phyloP scores from a whole-genome alignment of 768 basidiomycete genomes.

The Nidularia pulvinata region DNA sequence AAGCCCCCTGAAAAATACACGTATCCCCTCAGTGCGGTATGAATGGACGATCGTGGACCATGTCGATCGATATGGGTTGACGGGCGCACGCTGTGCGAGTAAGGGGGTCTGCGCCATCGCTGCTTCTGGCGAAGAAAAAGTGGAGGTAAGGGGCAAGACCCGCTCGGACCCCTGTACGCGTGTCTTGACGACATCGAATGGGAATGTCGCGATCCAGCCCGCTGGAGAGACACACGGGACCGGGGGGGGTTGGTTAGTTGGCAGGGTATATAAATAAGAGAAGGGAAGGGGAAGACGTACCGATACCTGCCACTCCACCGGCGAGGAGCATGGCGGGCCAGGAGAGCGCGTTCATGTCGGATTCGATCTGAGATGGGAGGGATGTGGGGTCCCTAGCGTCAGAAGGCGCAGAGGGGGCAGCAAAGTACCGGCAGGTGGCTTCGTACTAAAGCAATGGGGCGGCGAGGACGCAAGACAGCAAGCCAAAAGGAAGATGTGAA shows the following conservation, averaged over 20 bases:
- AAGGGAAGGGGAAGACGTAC: slow-evolving; percentile 16
- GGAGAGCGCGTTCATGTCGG: slow-evolving; percentile 11
- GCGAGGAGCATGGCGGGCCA: slow-evolving; percentile 69
- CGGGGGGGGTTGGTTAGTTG: background rate
- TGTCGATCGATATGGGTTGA: slow-evolving; percentile 60
- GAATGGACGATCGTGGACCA: slow-evolving; percentile 58
- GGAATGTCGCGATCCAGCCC: slow-evolving; percentile 85
- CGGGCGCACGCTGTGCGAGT: no score
- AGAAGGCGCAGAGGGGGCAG: slow-evolving; percentile 11
- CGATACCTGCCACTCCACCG: slow-evolving; percentile 74
- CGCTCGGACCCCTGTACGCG: slow-evolving; percentile 66
- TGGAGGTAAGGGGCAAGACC: slow-evolving; percentile 1
- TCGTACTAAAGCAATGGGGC: slow-evolving; percentile 45
- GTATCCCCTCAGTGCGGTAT: slow-evolving; percentile 61
- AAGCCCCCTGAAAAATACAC: slow-evolving; percentile 78
- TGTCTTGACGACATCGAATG: slow-evolving; percentile 90
- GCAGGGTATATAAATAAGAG: background rate
- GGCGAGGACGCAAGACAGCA: no score
- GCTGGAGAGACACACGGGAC: slow-evolving; percentile 23
- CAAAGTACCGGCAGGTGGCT: slow-evolving; percentile 54
- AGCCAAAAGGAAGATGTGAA: no score
- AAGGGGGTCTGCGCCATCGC: no score
- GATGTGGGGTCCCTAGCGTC: no score
- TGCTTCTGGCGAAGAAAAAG: no score
- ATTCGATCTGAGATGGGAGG: no score